Evolutionary conservation across 768 basidiomycete species (phyloP), one percentile per base, ranked within the genome.

Genomic region (Lenzites betulinus): DNA sequence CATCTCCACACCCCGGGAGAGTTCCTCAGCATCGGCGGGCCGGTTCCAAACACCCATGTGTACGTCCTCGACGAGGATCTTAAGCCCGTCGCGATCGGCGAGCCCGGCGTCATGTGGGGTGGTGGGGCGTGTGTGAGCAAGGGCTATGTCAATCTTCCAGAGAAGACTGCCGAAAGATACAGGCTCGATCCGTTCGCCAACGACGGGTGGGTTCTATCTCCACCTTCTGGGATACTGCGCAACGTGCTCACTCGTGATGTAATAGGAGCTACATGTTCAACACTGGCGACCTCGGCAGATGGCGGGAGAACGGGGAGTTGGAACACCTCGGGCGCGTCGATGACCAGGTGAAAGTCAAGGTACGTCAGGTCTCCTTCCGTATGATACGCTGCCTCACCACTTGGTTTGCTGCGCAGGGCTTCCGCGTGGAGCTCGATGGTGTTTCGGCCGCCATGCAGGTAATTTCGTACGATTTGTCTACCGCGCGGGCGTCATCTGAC

Each of bases 321-420:
- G 83, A 85, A 56, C 82, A 82, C 63, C 76, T 86, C 22, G 85
- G 85, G 13, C 75, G 85, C 35, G 78, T 82, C 35, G 85, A 87
- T 64, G 83, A 86, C 62, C 85, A 86, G 68, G 83, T 86, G 49
- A 87, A 87, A 69, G 76, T 87, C 67, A 84, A 85, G 75, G 81
- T 81, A 55, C 43, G 69, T 35, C 26, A 22, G 22, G 47, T 9
- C 18, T 5, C 30, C 11, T 33, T 33, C 11, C 11, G 30, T 33
- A 33, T 33, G 4, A 33, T 11, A 33, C 11, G 30, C 11, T 11
- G 11, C 30, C 30, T 33, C 35, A 48, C 65, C 18, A 63, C 48
- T 18, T 16, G 38, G 49, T 16, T 43, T 20, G 15, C 46, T 53
- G 41, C 38, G 23, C 51, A 84, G 77, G 85, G 84, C 4, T 87